A percentile compares a stretch with the other conserved stretches of the same genome.
Conservation (phyloP, 1,139 yeast species). For the Yamadazyma blattariae region DNA sequence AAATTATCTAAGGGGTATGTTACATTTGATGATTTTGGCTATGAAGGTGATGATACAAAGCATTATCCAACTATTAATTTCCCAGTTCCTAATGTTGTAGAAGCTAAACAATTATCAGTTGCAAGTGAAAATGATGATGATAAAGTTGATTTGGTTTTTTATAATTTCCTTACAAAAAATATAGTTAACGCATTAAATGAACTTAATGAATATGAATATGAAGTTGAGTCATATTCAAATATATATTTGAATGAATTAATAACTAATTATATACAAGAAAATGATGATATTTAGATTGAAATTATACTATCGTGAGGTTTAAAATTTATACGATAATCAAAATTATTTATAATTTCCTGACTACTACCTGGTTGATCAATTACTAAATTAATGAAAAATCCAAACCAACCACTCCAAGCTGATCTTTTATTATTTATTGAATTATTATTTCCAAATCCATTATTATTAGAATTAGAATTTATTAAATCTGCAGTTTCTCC, state of each 20-base stretch:
- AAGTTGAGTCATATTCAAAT: conserved; percentile 28
- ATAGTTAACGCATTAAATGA: conserved; percentile 54
- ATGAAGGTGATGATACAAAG: conserved; percentile 83
- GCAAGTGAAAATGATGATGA: conserved; percentile 10
- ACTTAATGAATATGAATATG: conserved; percentile 16
- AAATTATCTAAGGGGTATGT: conserved; percentile 60
- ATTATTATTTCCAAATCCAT: conserved; percentile 1
- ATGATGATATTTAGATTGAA: conserved; percentile 2
- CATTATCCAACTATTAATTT: conserved; percentile 62
- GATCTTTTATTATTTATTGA: conserved; percentile 23
- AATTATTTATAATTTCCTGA: conserved; percentile 49
- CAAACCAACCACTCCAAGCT: conserved; percentile 68
- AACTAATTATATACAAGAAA: conserved; percentile 8
- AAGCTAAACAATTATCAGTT: conserved; percentile 33
- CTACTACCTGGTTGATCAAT: conserved; percentile 54
- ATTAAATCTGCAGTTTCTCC: conserved; percentile 58
- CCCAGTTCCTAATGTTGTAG: conserved; percentile 76
- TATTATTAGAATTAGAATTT: background rate
- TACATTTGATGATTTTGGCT: conserved; percentile 80
- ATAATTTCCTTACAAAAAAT: conserved; percentile 68
- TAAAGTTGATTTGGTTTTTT: conserved; percentile 70
- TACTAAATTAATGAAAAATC: conserved; percentile 57
- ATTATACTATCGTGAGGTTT: conserved; percentile 54
- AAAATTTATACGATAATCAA: conserved; percentile 65
- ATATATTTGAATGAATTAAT: conserved; percentile 34